phyloP scores from a whole-genome alignment of 2,329 filamentous ascomycete genomes.

The Arthrobotrys megalospora region DNA sequence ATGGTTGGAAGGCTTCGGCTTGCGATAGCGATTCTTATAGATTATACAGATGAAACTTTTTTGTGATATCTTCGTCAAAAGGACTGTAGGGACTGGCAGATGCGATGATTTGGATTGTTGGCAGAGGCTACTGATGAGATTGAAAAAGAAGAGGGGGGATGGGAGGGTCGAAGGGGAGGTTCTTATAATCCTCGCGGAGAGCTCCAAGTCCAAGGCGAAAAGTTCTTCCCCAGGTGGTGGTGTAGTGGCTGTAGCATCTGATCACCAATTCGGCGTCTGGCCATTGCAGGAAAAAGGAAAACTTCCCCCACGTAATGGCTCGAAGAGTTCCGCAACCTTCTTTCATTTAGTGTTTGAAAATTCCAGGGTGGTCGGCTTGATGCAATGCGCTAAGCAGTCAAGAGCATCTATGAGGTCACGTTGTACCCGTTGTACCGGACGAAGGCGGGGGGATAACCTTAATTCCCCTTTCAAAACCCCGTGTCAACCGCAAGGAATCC shows the following conservation, averaged over 20 bases:
- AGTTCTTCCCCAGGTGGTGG: constrained; percentile 31
- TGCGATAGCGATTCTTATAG: constrained; percentile 60
- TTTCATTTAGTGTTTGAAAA: constrained; percentile 67
- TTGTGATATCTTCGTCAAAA: constrained; percentile 37
- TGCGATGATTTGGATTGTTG: constrained; percentile 19
- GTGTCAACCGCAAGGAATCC: constrained; percentile 44
- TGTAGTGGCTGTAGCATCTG: constrained; percentile 45
- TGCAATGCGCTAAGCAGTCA: constrained; percentile 39
- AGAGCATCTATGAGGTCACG: constrained; percentile 59
- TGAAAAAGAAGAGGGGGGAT: constrained; percentile 36
- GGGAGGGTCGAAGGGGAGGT: constrained; percentile 58
- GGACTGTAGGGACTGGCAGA: constrained; percentile 50
- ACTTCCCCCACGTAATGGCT: constrained; percentile 63
- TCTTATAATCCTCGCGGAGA: constrained; percentile 63
- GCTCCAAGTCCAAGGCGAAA: constrained; percentile 39
- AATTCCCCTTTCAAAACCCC: constrained; percentile 40
- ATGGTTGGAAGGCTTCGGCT: constrained; percentile 48
- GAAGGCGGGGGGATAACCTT: constrained; percentile 59
- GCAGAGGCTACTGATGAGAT: constrained; percentile 38
- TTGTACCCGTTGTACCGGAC: constrained; percentile 55
- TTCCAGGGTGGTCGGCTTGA: constrained; percentile 61
- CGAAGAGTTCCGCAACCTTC: constrained; percentile 60
- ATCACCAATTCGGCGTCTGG: constrained; percentile 65
- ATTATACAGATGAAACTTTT: constrained; percentile 43
- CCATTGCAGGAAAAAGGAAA: constrained; percentile 65